phyloP scores from a whole-genome alignment of 2,329 filamentous ascomycete genomes.

The Xylariales sp. region DNA sequence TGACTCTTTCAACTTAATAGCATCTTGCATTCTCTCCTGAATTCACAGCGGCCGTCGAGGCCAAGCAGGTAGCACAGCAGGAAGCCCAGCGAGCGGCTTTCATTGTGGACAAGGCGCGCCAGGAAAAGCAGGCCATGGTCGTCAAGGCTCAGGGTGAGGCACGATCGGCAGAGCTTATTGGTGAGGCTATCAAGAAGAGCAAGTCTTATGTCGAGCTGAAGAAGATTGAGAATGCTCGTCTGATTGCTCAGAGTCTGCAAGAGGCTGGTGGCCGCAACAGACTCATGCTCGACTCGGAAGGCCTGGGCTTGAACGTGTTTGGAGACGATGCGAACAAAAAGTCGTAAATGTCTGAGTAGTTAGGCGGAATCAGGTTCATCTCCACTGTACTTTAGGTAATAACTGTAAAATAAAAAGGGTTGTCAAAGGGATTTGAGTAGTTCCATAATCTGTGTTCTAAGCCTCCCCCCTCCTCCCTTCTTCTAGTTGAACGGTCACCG shows the following conservation, averaged over 20 bases:
- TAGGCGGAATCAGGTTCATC: conserved; percentile 19
- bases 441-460: too few relatives aligned
- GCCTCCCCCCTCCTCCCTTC: too few relatives aligned
- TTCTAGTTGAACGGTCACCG: too few relatives aligned
- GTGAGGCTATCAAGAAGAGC: conserved; percentile 99
- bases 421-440: too few relatives aligned
- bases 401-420: conserved; percentile 10
- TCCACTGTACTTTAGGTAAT: conserved; percentile 31
- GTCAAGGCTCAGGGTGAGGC: conserved; percentile 99
- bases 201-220: conserved; percentile 94
- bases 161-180: conserved; percentile 93
- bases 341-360: conserved; percentile 25
- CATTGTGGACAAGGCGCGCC: conserved; percentile 95
- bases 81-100: conserved; percentile 97
- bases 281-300: conserved; percentile 86
- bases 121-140: conserved; percentile 99
- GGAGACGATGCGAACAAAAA: conserved; percentile 40
- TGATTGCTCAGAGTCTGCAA: conserved; percentile 84
- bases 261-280: conserved; percentile 86
- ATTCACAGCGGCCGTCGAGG: conserved; percentile 69
- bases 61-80: conserved; percentile 76
- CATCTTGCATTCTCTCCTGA: conserved; percentile 71
- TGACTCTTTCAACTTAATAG: conserved; percentile 33
- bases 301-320: conserved; percentile 85
- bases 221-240: conserved; percentile 93